Conservation (phyloP, 1,284 basidiomycete genomes). For the Kwoniella shivajii region DNA sequence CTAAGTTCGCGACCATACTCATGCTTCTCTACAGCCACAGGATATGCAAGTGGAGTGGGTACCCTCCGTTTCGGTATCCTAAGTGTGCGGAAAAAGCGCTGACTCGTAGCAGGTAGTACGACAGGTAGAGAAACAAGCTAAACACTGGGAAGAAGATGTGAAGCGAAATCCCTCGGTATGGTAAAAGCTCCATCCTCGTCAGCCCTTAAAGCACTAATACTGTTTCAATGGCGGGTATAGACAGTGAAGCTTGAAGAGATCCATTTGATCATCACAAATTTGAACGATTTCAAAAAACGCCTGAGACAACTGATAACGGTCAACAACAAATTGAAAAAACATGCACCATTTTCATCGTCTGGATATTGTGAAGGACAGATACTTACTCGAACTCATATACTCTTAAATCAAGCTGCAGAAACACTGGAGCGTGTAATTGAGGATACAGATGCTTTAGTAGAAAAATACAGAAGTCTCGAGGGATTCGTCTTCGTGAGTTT, state of each 20-base stretch:
- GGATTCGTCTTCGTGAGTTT: constrained; percentile 2
- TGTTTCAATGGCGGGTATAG: too few species aligned
- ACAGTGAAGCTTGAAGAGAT: background rate
- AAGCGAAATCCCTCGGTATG: background rate
- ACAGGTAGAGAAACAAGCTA: background rate
- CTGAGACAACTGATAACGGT: background rate
- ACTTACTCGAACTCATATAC: background rate
- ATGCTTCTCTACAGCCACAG: too few species aligned
- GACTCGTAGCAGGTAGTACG: background rate
- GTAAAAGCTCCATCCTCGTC: too few species aligned
- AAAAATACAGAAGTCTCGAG: constrained; percentile 1
- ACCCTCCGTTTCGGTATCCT: too few species aligned
- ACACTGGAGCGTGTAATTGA: background rate
- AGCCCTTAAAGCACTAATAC: too few species aligned
- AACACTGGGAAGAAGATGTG: background rate
- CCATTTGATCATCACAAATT: background rate
- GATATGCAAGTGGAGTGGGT: too few species aligned
- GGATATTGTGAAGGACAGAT: too few species aligned
- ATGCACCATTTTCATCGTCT: too few species aligned
- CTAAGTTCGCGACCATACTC: too few species aligned
- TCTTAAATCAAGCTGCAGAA: background rate
- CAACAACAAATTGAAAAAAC: background rate
- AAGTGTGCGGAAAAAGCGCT: too few species aligned
- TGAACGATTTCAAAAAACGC: constrained; percentile 5
- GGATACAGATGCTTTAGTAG: background rate